Percentiles rank a stretch among this genome's conserved stretches.
phyloP scores from a whole-genome alignment of 2,329 filamentous ascomycete genomes.

The Pseudocercospora musae region DNA sequence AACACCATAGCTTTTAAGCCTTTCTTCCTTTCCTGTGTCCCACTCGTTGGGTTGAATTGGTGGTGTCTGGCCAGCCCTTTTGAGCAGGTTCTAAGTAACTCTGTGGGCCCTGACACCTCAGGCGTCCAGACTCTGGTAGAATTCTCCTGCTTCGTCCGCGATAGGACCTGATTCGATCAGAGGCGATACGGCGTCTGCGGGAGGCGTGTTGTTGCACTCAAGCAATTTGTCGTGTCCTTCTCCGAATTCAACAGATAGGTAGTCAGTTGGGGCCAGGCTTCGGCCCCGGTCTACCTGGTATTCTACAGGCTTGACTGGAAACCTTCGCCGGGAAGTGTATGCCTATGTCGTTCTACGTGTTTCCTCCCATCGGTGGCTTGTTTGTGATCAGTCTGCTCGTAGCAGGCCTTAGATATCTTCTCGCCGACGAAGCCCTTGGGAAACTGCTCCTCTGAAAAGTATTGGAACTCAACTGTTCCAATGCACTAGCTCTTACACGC shows the following conservation, averaged over 20 bases:
- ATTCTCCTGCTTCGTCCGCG: background rate
- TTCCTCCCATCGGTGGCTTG: background rate
- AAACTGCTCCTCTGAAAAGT: background rate
- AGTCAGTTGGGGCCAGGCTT: background rate
- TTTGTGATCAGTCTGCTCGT: background rate
- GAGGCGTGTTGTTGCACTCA: background rate
- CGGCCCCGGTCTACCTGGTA: background rate
- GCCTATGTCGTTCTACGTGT: background rate
- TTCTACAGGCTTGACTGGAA: background rate
- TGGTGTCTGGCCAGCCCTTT: background rate
- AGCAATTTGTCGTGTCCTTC: background rate
- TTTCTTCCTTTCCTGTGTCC: background rate
- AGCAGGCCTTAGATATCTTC: background rate
- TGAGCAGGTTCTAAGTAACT: background rate
- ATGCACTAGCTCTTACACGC: background rate
- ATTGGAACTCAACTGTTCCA: background rate
- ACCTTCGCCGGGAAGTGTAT: background rate
- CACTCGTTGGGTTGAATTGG: background rate
- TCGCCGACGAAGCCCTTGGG: background rate
- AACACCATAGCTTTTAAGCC: background rate
- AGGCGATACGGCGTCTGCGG: background rate
- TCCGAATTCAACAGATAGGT: background rate
- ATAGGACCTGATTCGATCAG: background rate
- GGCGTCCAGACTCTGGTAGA: background rate
- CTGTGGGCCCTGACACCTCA: background rate